A percentile compares a stretch with the other conserved stretches of the same genome.
These are phyloP conservation scores for Bisporella sp. DNA, from an alignment of 2,329 filamentous ascomycete species.

Conservation along the genomic window DNA sequence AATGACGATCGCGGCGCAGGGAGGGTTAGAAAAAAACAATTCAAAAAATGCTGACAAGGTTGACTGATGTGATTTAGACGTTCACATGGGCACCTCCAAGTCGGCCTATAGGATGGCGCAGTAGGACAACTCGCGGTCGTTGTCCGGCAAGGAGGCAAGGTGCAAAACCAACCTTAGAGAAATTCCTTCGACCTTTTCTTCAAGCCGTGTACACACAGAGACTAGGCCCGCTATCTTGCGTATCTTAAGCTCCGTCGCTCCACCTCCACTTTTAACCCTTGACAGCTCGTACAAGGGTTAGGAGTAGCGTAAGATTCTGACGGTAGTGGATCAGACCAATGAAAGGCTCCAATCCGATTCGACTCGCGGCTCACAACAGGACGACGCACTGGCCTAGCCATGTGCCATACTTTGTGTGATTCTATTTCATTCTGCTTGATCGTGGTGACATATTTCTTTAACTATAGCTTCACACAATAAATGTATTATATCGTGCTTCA, in stretches of 20 bases:
- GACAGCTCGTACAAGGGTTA: no score
- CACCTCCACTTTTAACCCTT: neutral
- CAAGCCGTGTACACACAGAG: neutral
- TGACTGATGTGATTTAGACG: no score
- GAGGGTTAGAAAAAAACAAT: conserved; percentile 7
- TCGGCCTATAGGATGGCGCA: no score
- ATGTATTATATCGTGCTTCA: no score
- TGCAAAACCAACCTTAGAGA: conserved; percentile 2
- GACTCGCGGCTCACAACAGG: conserved; percentile 22
- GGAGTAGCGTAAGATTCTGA: conserved; percentile 5
- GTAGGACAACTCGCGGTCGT: neutral
- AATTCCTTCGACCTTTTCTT: conserved; percentile 5
- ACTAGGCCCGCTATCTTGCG: no score
- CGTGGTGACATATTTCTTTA: no score
- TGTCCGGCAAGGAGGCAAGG: conserved; percentile 15
- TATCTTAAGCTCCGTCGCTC: no score
- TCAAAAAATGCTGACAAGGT: no score
- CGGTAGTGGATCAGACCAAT: conserved; percentile 14
- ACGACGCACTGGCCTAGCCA: conserved; percentile 14
- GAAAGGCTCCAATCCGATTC: conserved; percentile 19
- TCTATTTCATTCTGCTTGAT: neutral
- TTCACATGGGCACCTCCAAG: no score
- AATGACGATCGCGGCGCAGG: conserved; percentile 14
- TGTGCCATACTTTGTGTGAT: conserved; percentile 8
- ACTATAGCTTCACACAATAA: no score